These are phyloP conservation scores for Phytopythium aichiense DNA, from an alignment of 352 stramenopile genomes.

Conservation along the genomic window DNA sequence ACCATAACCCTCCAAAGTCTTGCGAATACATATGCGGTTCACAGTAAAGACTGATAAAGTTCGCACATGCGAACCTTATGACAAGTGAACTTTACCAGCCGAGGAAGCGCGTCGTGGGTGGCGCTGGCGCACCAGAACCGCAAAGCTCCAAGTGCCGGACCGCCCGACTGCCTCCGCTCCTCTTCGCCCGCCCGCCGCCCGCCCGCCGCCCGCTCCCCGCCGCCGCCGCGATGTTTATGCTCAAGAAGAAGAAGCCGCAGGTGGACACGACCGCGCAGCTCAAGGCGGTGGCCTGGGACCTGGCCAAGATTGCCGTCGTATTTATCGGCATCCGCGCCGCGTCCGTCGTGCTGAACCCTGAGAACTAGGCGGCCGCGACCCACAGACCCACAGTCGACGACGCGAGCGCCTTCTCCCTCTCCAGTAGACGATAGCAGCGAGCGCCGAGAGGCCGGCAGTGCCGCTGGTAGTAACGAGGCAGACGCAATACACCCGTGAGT, in stretches of 20 bases:
- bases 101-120: not conserved
- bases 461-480: not conserved
- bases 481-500: not conserved
- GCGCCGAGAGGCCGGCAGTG: not conserved
- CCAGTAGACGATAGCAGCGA: not conserved
- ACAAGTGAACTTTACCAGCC: not conserved
- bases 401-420: not conserved
- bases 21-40: not conserved
- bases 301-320: constrained; percentile 70
- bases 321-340: constrained; percentile 73
- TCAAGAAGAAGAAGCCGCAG: constrained; percentile 87
- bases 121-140: not conserved
- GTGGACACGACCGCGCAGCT: constrained; percentile 74
- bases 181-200: not conserved
- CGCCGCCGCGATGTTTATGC: constrained; percentile 61
- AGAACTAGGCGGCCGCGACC: constrained; percentile 27
- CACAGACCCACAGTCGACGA: not conserved
- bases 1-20: no score
- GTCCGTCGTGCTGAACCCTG: constrained; percentile 66
- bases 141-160: not conserved
- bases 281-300: constrained; percentile 68
- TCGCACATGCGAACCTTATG: not conserved
- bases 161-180: not conserved
- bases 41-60: not conserved
- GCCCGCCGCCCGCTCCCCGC: not conserved